These are phyloP conservation scores for Morella rubra DNA, from an alignment of 306 rosid genomes.

Conservation along the genomic window DNA sequence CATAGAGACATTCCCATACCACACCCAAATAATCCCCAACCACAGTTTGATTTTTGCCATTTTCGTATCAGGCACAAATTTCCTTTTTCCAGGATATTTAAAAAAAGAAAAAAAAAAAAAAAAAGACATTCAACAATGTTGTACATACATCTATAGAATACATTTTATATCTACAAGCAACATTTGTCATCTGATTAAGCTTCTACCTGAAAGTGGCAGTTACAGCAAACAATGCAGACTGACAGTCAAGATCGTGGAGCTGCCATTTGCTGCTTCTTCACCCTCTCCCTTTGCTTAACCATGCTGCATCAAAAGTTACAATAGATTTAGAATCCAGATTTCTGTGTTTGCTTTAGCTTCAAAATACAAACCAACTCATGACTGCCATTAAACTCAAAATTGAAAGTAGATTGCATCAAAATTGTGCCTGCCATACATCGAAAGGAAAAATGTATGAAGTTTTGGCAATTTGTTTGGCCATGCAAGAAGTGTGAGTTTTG, in stretches of 20 bases:
- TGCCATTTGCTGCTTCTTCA: constrained; percentile 86
- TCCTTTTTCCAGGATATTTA: too few species aligned
- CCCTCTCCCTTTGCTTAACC: constrained; percentile 67
- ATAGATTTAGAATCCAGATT: constrained; percentile 22
- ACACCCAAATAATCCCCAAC: too few species aligned
- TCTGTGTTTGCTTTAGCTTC: constrained; percentile 5
- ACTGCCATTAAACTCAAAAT: not conserved
- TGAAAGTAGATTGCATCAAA: too few species aligned
- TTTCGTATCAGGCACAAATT: too few species aligned
- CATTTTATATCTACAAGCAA: not conserved
- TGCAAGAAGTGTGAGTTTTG: not conserved
- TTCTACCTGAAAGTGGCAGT: not conserved
- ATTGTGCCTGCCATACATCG: not conserved
- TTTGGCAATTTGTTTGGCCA: not conserved
- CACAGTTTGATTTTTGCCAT: too few species aligned
- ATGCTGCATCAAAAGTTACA: constrained; percentile 42
- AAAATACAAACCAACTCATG: not conserved
- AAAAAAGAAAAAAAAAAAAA: not conserved
- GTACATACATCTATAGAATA: not conserved
- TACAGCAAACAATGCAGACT: not conserved
- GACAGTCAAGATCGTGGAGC: constrained; percentile 76
- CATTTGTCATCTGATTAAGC: not conserved
- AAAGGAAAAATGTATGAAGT: not conserved
- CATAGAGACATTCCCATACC: too few species aligned
- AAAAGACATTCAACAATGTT: not conserved